Evolutionary conservation across 768 basidiomycete species (phyloP).

Genomic region (Calocybe indica): DNA sequence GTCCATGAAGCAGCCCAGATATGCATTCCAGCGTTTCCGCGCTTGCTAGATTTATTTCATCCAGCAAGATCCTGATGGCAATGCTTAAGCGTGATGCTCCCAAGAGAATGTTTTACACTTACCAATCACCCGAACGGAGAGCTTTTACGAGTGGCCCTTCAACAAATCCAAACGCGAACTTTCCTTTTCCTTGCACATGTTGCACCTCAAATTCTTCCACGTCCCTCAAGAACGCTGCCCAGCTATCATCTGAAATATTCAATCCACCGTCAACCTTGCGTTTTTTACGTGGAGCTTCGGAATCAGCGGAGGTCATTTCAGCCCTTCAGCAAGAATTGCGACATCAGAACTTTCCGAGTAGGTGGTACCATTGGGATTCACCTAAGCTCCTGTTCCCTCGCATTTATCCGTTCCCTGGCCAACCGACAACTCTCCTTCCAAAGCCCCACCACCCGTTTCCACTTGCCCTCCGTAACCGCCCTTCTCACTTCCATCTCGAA

Average conservation of each 20-base stretch:
- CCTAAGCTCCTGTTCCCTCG: slow-evolving; percentile 17
- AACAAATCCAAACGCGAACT: slow-evolving; percentile 90
- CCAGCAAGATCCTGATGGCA: slow-evolving; percentile 75
- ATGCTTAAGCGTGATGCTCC: neutral
- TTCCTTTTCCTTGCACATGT: slow-evolving; percentile 82
- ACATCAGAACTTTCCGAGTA: neutral
- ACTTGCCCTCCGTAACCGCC: slow-evolving; percentile 76
- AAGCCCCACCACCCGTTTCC: slow-evolving; percentile 76
- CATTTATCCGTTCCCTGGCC: slow-evolving; percentile 58
- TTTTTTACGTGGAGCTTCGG: slow-evolving; percentile 23
- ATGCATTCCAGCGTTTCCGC: slow-evolving; percentile 93
- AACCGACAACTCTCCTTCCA: slow-evolving; percentile 77
- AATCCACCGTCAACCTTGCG: slow-evolving; percentile 49
- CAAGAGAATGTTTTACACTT: slow-evolving; percentile 19
- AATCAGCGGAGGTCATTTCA: slow-evolving; percentile 15
- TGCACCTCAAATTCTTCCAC: slow-evolving; percentile 83
- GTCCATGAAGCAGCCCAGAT: slow-evolving; percentile 78
- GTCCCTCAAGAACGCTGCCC: slow-evolving; percentile 62
- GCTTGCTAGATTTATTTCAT: slow-evolving; percentile 94
- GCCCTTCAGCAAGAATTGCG: slow-evolving; percentile 11
- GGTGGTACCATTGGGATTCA: neutral
- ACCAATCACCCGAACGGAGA: slow-evolving; percentile 87
- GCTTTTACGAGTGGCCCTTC: slow-evolving; percentile 96
- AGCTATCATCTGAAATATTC: slow-evolving; percentile 43
- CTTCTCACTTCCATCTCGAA: slow-evolving; percentile 79